Conservation (phyloP, 495 filamentous ascomycete genomes). For the Xylaria palmicola region DNA sequence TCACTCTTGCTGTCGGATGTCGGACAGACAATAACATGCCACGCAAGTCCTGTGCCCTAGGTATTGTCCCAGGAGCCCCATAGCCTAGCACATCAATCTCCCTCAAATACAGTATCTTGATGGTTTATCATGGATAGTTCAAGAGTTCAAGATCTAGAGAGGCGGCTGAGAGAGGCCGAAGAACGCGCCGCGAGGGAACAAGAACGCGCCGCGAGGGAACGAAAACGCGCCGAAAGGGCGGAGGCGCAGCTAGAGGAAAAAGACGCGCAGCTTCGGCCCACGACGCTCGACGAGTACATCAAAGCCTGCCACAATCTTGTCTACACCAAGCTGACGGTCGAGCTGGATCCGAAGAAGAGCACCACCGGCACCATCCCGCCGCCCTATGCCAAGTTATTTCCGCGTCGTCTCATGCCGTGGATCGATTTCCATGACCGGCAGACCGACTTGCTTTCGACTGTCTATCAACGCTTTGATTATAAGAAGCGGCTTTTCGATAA, state of each 20-base stretch:
- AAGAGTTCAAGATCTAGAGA: no score
- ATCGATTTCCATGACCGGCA: constrained; percentile 9
- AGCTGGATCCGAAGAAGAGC: constrained; percentile 7
- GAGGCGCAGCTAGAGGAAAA: not conserved
- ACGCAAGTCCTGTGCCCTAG: no score
- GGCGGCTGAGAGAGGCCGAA: not conserved
- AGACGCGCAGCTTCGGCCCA: not conserved
- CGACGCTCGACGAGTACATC: constrained; percentile 8
- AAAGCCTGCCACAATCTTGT: constrained; percentile 10
- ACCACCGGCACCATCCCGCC: constrained; percentile 2
- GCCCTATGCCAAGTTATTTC: not conserved
- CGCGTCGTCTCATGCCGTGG: constrained; percentile 3
- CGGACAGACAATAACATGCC: no score
- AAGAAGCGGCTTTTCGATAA: no score
- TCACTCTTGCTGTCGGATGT: no score
- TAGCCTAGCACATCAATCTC: no score
- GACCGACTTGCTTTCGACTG: no score
- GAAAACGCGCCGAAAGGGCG: not conserved
- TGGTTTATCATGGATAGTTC: no score
- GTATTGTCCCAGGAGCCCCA: no score
- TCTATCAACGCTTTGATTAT: no score
- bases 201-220: not conserved
- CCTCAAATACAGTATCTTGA: no score
- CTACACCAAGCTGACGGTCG: constrained; percentile 4
- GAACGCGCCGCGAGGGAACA: not conserved